A percentile compares a stretch with the other conserved stretches of the same genome.
Evolutionary conservation across 2,329 filamentous ascomycete genomes (phyloP).

Genomic region (Orbilia quercus): DNA sequence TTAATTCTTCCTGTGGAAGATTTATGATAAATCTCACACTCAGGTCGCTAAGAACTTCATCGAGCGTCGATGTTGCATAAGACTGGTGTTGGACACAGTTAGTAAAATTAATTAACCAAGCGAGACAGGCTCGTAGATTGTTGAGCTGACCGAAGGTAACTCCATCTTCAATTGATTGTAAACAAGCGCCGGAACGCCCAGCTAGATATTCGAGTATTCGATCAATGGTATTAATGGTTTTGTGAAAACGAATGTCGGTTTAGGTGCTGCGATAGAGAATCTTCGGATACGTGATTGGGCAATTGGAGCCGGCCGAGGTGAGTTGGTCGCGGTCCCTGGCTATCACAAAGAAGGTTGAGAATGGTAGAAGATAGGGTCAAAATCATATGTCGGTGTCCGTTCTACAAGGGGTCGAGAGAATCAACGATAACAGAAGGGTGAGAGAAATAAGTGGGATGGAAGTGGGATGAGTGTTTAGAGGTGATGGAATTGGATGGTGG

Average conservation of each 20-base stretch:
- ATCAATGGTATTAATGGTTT: slow-evolving; percentile 24
- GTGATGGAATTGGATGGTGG: slow-evolving; percentile 24
- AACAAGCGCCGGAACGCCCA: slow-evolving; percentile 49
- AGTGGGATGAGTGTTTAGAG: slow-evolving; percentile 35
- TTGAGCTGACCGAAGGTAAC: slow-evolving; percentile 42
- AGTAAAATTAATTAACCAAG: not conserved
- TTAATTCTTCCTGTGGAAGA: slow-evolving; percentile 88
- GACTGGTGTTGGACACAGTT: slow-evolving; percentile 52
- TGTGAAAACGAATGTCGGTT: slow-evolving; percentile 12
- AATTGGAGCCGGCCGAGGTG: slow-evolving; percentile 3
- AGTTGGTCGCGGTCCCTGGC: slow-evolving; percentile 1
- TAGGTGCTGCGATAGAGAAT: not conserved
- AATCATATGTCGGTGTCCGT: not conserved
- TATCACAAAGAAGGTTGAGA: not conserved
- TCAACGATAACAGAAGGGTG: not conserved
- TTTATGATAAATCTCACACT: slow-evolving; percentile 86
- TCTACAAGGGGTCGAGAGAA: not conserved
- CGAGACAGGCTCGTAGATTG: not conserved
- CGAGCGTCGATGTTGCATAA: slow-evolving; percentile 58
- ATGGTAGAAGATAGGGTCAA: slow-evolving; percentile 3
- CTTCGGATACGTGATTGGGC: slow-evolving; percentile 23
- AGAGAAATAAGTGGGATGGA: slow-evolving; percentile 10
- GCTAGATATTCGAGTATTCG: slow-evolving; percentile 14
- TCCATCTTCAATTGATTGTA: slow-evolving; percentile 28
- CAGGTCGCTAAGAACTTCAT: slow-evolving; percentile 59